These are phyloP conservation scores for Lepiota venenata DNA, from an alignment of 768 basidiomycete species.

Conservation along the genomic window DNA sequence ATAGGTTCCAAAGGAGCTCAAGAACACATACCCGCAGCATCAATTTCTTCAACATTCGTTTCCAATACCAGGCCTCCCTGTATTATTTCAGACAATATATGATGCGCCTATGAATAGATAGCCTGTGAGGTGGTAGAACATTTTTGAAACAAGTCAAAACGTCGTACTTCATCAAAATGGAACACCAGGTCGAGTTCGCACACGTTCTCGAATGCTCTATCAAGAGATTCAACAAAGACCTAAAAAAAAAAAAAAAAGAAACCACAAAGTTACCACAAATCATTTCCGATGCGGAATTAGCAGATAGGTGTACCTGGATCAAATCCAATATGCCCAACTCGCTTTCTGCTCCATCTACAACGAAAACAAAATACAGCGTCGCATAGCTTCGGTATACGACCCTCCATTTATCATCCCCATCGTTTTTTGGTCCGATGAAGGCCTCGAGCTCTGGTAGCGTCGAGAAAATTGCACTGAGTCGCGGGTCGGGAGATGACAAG, in stretches of 20 bases:
- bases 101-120: slow-evolving; percentile 65
- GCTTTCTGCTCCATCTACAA: slow-evolving; percentile 94
- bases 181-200: slow-evolving; percentile 98
- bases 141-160: not conserved
- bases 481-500: slow-evolving; percentile 80
- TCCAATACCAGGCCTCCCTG: slow-evolving; percentile 96
- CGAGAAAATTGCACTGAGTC: slow-evolving; percentile 93
- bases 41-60: slow-evolving; percentile 88
- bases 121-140: not conserved
- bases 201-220: slow-evolving; percentile 95
- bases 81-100: slow-evolving; percentile 93
- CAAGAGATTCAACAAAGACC: slow-evolving; percentile 98
- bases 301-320: slow-evolving; percentile 70
- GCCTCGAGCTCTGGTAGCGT: slow-evolving; percentile 85
- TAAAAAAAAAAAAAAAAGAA: slow-evolving; percentile 23
- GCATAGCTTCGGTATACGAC: slow-evolving; percentile 97
- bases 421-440: slow-evolving; percentile 56
- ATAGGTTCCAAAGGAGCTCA: slow-evolving; percentile 9
- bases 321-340: slow-evolving; percentile 95
- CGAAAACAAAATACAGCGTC: slow-evolving; percentile 95
- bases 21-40: slow-evolving; percentile 52
- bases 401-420: slow-evolving; percentile 59
- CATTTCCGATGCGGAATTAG: not conserved
- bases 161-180: slow-evolving; percentile 91
- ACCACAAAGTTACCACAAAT: not conserved